phyloP scores from a whole-genome alignment of 2,329 filamentous ascomycete species.

The Rhytidhysteron rufulum region DNA sequence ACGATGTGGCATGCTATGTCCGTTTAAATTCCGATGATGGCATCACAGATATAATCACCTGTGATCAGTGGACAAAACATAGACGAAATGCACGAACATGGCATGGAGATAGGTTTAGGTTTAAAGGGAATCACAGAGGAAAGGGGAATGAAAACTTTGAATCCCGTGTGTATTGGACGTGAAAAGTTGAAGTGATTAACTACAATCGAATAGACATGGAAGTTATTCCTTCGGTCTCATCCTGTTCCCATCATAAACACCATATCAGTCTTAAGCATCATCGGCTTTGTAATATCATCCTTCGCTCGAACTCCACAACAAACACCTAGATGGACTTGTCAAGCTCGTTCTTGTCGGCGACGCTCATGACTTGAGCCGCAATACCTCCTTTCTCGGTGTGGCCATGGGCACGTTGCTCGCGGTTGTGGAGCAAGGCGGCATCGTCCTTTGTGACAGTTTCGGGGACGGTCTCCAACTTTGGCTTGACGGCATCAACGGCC shows the following conservation, averaged over 20 bases:
- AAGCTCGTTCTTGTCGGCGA: conserved; percentile 23
- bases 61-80: not conserved
- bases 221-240: too few relatives aligned
- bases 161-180: too few relatives aligned
- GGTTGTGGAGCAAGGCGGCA: conserved; percentile 23
- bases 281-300: too few relatives aligned
- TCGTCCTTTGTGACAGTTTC: conserved; percentile 31
- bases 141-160: too few relatives aligned
- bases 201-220: too few relatives aligned
- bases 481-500: conserved; percentile 20
- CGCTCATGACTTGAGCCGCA: conserved; percentile 25
- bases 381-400: conserved; percentile 29
- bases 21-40: too few relatives aligned
- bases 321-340: not conserved
- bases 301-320: not conserved
- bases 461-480: conserved; percentile 31
- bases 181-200: too few relatives aligned
- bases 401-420: conserved; percentile 29
- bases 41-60: not conserved
- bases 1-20: too few relatives aligned
- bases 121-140: too few relatives aligned
- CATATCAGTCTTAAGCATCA: too few relatives aligned
- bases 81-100: not conserved
- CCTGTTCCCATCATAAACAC: too few relatives aligned
- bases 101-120: too few relatives aligned